A percentile compares a stretch with the other conserved stretches of the same genome.
Evolutionary conservation across 2,329 filamentous ascomycete species (phyloP).

Genomic region (Stachybotrys chlorohalonatus): DNA sequence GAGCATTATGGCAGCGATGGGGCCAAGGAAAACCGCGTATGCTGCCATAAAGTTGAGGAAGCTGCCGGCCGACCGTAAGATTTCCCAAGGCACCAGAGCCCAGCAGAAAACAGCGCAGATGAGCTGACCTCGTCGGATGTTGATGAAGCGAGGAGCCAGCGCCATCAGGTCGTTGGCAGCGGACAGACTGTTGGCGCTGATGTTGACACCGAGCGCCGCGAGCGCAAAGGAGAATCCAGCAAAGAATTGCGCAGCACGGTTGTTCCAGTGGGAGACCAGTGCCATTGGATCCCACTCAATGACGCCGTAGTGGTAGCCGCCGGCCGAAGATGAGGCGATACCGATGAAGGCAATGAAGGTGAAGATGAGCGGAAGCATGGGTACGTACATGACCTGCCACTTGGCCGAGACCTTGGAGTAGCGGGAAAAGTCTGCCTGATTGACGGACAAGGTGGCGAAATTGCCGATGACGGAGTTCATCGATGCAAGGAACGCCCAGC

Average conservation of each 20-base stretch:
- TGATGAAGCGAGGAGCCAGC: constrained; percentile 5
- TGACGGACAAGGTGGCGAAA: constrained; percentile 38
- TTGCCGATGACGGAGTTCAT: constrained; percentile 39
- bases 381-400: constrained; percentile 1
- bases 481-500: constrained; percentile 31
- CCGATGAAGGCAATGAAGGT: constrained; percentile 1
- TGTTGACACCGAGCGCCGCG: constrained; percentile 6
- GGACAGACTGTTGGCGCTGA: constrained; percentile 6
- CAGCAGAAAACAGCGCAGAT: constrained; percentile 5
- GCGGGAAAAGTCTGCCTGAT: constrained; percentile 31
- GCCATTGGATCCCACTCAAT: constrained; percentile 1
- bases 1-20: constrained; percentile 18
- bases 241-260: background rate
- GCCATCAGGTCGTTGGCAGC: constrained; percentile 7
- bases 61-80: background rate
- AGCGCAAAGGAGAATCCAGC: background rate
- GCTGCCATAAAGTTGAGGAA: constrained; percentile 14
- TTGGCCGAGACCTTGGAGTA: constrained; percentile 1
- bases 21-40: constrained; percentile 15
- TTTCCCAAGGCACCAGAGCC: constrained; percentile 6
- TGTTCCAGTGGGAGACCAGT: background rate
- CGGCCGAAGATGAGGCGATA: background rate
- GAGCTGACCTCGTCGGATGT: constrained; percentile 5
- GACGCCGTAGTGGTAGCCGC: background rate
- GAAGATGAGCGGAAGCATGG: constrained; percentile 1